Percentiles rank a stretch among this genome's conserved stretches.
phyloP scores from a whole-genome alignment of 2,329 filamentous ascomycete species.

The Aspergillus pseudoviridinutans region DNA sequence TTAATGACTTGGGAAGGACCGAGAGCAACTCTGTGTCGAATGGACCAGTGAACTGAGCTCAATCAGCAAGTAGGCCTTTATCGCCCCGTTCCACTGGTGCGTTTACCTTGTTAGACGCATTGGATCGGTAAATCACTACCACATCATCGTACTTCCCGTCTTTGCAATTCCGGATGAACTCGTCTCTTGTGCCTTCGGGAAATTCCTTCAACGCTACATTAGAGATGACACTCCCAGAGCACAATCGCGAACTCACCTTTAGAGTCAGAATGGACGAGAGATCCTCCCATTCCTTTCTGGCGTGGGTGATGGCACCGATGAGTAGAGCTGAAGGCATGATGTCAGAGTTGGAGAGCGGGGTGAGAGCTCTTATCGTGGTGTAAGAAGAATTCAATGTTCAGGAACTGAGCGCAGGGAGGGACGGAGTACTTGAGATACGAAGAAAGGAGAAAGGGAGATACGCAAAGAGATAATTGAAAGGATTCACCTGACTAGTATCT shows the following conservation, averaged over 20 bases:
- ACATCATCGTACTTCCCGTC: slow-evolving; percentile 54
- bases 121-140: slow-evolving; percentile 56
- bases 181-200: slow-evolving; percentile 48
- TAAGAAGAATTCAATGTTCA: neutral
- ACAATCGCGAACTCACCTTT: slow-evolving; percentile 28
- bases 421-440: neutral
- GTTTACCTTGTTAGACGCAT: slow-evolving; percentile 48
- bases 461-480: neutral
- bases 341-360: slow-evolving; percentile 13
- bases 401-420: neutral
- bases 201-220: slow-evolving; percentile 46
- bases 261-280: slow-evolving; percentile 39
- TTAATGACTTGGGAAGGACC: slow-evolving; percentile 43
- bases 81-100: neutral
- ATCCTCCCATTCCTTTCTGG: slow-evolving; percentile 41
- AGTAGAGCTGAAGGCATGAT: slow-evolving; percentile 41
- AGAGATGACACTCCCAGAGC: neutral
- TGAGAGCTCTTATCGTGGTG: neutral
- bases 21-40: slow-evolving; percentile 48
- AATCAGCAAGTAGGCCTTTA: neutral
- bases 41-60: slow-evolving; percentile 39
- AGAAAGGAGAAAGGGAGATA: neutral
- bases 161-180: slow-evolving; percentile 54
- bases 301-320: slow-evolving; percentile 43
- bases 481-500: neutral